Evolutionary conservation across 179 eudicot species (phyloP).

Genomic region (Silene coronaria): DNA sequence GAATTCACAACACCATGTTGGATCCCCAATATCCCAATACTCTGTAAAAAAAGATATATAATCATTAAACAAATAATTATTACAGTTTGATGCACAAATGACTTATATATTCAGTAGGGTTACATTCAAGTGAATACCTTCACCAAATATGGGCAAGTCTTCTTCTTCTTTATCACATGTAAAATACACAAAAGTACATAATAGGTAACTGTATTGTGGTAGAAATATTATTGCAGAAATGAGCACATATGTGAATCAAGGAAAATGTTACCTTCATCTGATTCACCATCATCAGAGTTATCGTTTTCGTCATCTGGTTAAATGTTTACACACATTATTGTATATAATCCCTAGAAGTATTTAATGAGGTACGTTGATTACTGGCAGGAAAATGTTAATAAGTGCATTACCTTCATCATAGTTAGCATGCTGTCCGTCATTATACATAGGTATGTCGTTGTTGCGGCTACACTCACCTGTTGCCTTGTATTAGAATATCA

Average conservation of each 20-base stretch:
- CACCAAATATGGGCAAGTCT: not conserved
- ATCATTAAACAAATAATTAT: no score
- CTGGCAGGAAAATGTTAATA: not conserved
- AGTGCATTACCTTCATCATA: not conserved
- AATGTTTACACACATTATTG: not conserved
- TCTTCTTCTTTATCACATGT: not conserved
- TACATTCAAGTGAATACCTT: not conserved
- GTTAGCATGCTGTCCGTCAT: not conserved
- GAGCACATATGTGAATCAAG: no score
- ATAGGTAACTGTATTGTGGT: not conserved
- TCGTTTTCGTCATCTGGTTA: not conserved
- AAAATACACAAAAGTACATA: no score
- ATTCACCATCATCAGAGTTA: not conserved
- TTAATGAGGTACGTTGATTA: no score
- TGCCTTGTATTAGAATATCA: not conserved
- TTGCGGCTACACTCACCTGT: not conserved
- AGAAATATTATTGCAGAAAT: no score
- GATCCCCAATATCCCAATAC: not conserved
- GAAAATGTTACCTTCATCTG: not conserved
- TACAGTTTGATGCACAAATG: no score
- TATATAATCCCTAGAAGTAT: not conserved
- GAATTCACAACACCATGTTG: constrained; percentile 10
- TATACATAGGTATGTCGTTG: not conserved
- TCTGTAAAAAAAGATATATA: no score
- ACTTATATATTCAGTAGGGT: no score